Evolutionary conservation across 2,329 filamentous ascomycete genomes (phyloP), one percentile per base, ranked within the genome.

Genomic region (Neonectria hederae): DNA sequence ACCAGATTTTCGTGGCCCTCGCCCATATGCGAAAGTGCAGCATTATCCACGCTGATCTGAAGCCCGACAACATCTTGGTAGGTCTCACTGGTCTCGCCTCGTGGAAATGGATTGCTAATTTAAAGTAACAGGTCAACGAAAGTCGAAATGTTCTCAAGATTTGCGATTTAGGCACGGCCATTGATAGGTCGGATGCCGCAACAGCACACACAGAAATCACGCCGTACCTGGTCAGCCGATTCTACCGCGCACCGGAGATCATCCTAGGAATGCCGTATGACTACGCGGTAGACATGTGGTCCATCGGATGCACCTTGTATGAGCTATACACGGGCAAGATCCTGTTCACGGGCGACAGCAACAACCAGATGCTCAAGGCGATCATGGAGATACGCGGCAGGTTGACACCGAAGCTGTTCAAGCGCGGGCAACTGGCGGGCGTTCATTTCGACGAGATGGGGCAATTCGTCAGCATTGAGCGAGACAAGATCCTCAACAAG

Each of bases 241-340:
- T 98, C 81, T 99, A 99, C 78, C 91, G 96, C 65, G 96, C 96
- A 4, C 96, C 97, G 2, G 96, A 99, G 81, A 93, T 99, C 76
- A 97, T 99, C 66, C 86, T 99, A 4, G 96, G 96, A n/a, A 94
- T 97, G 83, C 91, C 92, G 10, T 97, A 97, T 77, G 94, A 97
- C 76, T 97, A 95, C 76, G 91, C 92, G 8, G 93, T 98, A 69
- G 96, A 99, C 78, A 92, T 97, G 84, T 99, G 96, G 96, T 97
- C 95, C 8, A 93, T 98, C 69, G 97, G 96, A 40, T 99, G 96
- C 80, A 99, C 96, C 0, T 84, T 98, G 30, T 99, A 97, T 78
- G 96, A 99, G 80, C 84, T 99, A 43, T 98, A 97, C 82, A 98
- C 96, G 0, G 96, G 96, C 75, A 97, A 97, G 78, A 98, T 99